phyloP scores from a whole-genome alignment of 2,329 filamentous ascomycete species.

The Lachnellula occidentalis region DNA sequence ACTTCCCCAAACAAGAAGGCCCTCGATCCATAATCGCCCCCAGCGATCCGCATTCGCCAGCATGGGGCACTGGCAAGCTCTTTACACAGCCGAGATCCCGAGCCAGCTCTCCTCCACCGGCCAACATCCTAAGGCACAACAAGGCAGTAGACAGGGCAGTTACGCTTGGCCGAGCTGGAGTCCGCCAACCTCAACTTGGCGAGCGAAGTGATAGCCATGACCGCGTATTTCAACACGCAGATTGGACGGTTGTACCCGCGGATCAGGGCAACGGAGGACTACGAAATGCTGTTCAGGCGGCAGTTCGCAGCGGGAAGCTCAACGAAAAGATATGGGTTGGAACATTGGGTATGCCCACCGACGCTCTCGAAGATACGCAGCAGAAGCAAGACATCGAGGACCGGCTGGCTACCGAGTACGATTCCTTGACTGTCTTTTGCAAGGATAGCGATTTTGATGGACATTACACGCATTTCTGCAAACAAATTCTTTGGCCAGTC shows the following conservation, averaged over 20 bases:
- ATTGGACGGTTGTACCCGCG: conserved; percentile 78
- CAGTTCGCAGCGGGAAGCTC: conserved; percentile 61
- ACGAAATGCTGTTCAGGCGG: conserved; percentile 79
- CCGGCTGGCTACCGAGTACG: conserved; percentile 71
- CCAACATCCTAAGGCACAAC: conserved; percentile 67
- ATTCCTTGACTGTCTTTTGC: conserved; percentile 79
- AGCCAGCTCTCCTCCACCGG: conserved; percentile 67
- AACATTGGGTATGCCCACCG: conserved; percentile 89
- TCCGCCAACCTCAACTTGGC: conserved; percentile 48
- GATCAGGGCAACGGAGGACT: conserved; percentile 91
- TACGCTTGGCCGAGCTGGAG: conserved; percentile 51
- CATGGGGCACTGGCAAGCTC: conserved; percentile 55
- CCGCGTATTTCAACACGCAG: conserved; percentile 66
- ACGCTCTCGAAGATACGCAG: conserved; percentile 67
- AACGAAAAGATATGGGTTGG: conserved; percentile 85
- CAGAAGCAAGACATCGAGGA: conserved; percentile 81
- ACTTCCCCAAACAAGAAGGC: conserved; percentile 45
- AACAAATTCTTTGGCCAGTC: conserved; percentile 94
- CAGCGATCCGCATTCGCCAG: conserved; percentile 67
- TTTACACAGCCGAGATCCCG: conserved; percentile 66
- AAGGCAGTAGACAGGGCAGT: conserved; percentile 52
- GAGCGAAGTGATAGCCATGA: conserved; percentile 59
- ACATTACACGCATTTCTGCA: conserved; percentile 94
- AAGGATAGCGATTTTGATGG: conserved; percentile 90
- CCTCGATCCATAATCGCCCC: conserved; percentile 53